phyloP scores from a whole-genome alignment of 2,329 filamentous ascomycete species.

The Aspergillus versicolor region DNA sequence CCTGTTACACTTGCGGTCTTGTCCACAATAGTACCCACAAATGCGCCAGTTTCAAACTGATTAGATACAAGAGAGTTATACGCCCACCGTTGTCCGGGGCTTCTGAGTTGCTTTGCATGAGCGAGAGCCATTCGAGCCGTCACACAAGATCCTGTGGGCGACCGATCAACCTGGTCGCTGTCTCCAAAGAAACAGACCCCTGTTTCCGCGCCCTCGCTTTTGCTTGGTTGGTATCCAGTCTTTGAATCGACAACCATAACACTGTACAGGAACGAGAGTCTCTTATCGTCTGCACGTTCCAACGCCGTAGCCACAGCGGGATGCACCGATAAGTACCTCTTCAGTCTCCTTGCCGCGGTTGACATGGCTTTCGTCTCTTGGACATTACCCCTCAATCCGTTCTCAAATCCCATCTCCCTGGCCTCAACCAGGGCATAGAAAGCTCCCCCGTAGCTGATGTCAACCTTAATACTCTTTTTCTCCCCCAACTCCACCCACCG shows the following conservation, averaged over 20 bases:
- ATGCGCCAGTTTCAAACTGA: slow-evolving; percentile 23
- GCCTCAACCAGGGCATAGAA: slow-evolving; percentile 44
- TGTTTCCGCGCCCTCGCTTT: slow-evolving; percentile 35
- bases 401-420: slow-evolving; percentile 39
- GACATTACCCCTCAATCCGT: neutral
- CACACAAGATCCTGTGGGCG: slow-evolving; percentile 40
- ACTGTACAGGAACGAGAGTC: slow-evolving; percentile 41
- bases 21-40: slow-evolving; percentile 25
- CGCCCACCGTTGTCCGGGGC: slow-evolving; percentile 25
- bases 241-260: slow-evolving; percentile 40
- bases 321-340: slow-evolving; percentile 14
- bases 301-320: slow-evolving; percentile 22
- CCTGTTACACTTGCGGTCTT: slow-evolving; percentile 7
- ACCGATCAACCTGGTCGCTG: slow-evolving; percentile 48
- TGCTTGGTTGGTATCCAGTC: slow-evolving; percentile 15
- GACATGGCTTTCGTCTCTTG: neutral
- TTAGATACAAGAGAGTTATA: slow-evolving; percentile 41
- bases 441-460: slow-evolving; percentile 47
- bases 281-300: slow-evolving; percentile 32
- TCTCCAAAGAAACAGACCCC: slow-evolving; percentile 49
- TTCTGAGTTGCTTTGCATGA: slow-evolving; percentile 28
- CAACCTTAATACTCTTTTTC: slow-evolving; percentile 26
- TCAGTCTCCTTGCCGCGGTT: slow-evolving; percentile 23
- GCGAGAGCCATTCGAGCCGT: slow-evolving; percentile 39
- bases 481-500: slow-evolving; percentile 41